Evolutionary conservation across 768 basidiomycete species (phyloP).

Genomic region (Solioccasus polychromus): DNA sequence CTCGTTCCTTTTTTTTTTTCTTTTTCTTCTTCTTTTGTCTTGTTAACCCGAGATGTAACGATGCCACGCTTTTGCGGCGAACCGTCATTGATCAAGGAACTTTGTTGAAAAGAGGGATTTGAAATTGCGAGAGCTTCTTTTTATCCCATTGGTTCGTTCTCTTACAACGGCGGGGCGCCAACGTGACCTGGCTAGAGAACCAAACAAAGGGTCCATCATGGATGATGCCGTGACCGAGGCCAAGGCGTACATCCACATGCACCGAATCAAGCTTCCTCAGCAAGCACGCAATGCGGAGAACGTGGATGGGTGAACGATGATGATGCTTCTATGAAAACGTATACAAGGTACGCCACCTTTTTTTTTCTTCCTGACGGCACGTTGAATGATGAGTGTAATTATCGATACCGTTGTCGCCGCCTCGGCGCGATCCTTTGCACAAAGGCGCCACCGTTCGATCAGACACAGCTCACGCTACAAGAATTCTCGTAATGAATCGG

Average conservation of each 20-base stretch:
- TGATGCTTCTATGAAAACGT: constrained; percentile 7
- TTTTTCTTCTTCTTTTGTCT: too few relatives aligned
- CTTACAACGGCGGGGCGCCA: constrained; percentile 15
- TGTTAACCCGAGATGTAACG: constrained; percentile 15
- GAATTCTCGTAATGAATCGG: constrained; percentile 13
- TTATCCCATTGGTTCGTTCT: constrained; percentile 10
- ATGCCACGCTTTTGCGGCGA: constrained; percentile 19
- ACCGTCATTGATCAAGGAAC: constrained; percentile 14
- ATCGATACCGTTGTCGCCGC: too few relatives aligned
- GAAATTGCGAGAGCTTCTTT: constrained; percentile 23
- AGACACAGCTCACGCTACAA: not conserved
- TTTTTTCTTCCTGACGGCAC: too few relatives aligned
- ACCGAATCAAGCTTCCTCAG: constrained; percentile 15
- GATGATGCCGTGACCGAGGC: constrained; percentile 17
- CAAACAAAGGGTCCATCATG: constrained; percentile 13
- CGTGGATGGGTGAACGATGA: not conserved
- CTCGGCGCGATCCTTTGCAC: constrained; percentile 19
- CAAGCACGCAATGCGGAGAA: constrained; percentile 1
- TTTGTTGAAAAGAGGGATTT: constrained; percentile 18
- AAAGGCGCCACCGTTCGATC: constrained; percentile 13
- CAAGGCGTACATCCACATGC: not conserved
- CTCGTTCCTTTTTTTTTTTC: too few relatives aligned
- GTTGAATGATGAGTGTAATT: too few relatives aligned
- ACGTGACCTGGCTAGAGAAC: constrained; percentile 21
- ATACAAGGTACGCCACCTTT: constrained; percentile 15